Percentiles rank a stretch among this genome's conserved stretches.
Evolutionary conservation across 331 rosid species (phyloP).

Genomic region (Rosa hybrid): DNA sequence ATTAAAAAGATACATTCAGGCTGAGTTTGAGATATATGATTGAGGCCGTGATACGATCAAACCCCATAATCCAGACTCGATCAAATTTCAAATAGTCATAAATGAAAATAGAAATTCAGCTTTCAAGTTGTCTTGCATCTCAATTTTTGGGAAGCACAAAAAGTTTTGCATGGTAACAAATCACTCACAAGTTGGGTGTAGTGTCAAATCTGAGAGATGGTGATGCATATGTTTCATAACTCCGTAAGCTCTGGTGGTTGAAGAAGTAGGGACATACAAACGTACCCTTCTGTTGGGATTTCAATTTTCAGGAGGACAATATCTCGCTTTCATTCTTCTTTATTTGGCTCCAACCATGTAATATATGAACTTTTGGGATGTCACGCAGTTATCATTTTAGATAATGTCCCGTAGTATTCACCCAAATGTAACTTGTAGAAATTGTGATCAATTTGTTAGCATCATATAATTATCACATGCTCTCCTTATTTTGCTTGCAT

Average conservation of each 20-base stretch:
- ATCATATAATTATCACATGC: not conserved
- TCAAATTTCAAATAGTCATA: no score
- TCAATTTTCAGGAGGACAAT: conserved; percentile 3
- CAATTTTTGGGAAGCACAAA: not conserved
- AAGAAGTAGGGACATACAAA: conserved; percentile 9
- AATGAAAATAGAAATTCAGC: no score
- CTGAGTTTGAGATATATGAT: no score
- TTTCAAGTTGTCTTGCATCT: not conserved
- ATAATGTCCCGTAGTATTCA: not conserved
- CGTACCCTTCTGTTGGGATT: not conserved
- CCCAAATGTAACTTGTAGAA: not conserved
- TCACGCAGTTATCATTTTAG: not conserved
- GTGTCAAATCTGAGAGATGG: conserved; percentile 15
- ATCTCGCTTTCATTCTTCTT: not conserved
- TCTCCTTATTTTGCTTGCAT: not conserved
- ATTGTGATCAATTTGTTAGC: not conserved
- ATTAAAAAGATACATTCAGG: no score
- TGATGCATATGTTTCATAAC: conserved; percentile 11
- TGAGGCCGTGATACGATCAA: no score
- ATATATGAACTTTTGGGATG: not conserved
- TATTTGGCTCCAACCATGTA: not conserved
- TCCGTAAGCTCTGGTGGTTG: not conserved
- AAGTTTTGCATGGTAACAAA: not conserved
- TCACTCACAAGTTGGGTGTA: not conserved
- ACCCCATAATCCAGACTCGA: no score